Conservation (phyloP, 768 basidiomycete genomes). For the Arthromyces matolae region DNA sequence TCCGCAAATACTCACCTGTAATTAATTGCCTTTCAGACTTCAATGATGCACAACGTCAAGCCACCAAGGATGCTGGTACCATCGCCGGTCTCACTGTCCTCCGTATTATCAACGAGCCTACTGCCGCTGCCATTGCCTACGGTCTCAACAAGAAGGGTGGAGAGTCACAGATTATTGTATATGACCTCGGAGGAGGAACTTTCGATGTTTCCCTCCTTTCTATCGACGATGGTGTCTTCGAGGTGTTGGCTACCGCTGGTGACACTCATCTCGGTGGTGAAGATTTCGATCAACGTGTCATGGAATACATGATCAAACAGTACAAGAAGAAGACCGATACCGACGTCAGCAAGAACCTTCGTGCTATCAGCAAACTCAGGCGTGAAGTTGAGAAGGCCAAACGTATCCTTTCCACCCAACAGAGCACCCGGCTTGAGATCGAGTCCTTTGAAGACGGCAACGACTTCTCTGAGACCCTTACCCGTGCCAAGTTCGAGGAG, state of each 20-base stretch:
- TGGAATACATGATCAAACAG: slow-evolving; percentile 82
- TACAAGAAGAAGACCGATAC: slow-evolving; percentile 93
- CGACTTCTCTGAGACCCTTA: slow-evolving; percentile 95
- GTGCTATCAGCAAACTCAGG: slow-evolving; percentile 88
- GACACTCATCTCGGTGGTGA: slow-evolving; percentile 95
- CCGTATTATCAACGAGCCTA: slow-evolving; percentile 97
- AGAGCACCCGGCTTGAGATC: slow-evolving; percentile 89
- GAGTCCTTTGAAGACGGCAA: slow-evolving; percentile 95
- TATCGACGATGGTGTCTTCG: slow-evolving; percentile 91
- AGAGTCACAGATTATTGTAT: slow-evolving; percentile 95
- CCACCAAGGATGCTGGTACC: slow-evolving; percentile 95
- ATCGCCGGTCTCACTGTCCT: slow-evolving; percentile 94
- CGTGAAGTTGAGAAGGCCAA: slow-evolving; percentile 93
- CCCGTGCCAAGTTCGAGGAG: slow-evolving; percentile 98
- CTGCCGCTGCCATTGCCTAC: slow-evolving; percentile 96
- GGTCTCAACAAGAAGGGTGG: slow-evolving; percentile 95
- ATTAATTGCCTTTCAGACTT: slow-evolving; percentile 55
- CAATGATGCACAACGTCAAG: slow-evolving; percentile 99
- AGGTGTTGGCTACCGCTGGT: slow-evolving; percentile 87
- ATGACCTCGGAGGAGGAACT: slow-evolving; percentile 97
- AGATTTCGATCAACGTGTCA: slow-evolving; percentile 93
- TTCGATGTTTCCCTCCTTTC: slow-evolving; percentile 97
- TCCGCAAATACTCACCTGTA: slow-evolving; percentile 3
- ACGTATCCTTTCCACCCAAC: slow-evolving; percentile 88
- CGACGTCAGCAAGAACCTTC: slow-evolving; percentile 73